Evolutionary conservation across 805 yeast species (phyloP).

Genomic region (Millerozyma miso): DNA sequence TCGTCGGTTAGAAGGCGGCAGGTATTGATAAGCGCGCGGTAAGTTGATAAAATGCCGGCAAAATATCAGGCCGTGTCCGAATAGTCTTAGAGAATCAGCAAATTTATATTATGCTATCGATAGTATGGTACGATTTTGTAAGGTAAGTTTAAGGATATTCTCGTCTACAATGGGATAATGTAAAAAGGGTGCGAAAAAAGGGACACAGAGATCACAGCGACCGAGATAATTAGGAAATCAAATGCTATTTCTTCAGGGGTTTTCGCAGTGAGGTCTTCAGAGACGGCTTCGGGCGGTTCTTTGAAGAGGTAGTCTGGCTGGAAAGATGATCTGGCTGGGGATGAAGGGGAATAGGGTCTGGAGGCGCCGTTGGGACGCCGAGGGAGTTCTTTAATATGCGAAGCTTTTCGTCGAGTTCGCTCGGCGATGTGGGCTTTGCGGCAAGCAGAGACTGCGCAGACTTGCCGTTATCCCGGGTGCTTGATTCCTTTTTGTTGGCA

Average conservation of each 20-base stretch:
- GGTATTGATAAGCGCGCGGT: constrained; percentile 4
- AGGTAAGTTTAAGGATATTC: too few relatives aligned
- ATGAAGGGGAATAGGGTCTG: constrained; percentile 21
- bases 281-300: neutral
- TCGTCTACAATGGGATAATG: too few relatives aligned
- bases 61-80: too few relatives aligned
- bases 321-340: constrained; percentile 12
- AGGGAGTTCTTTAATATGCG: constrained; percentile 20
- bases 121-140: too few relatives aligned
- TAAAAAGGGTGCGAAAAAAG: too few relatives aligned
- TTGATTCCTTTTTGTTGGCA: constrained; percentile 9
- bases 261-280: constrained; percentile 1
- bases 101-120: too few relatives aligned
- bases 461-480: constrained; percentile 10
- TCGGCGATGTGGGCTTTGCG: constrained; percentile 31
- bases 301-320: neutral
- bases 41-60: neutral
- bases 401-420: constrained; percentile 34
- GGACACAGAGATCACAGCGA: too few relatives aligned
- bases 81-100: too few relatives aligned
- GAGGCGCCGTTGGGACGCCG: constrained; percentile 8
- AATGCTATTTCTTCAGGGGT: constrained; percentile 1
- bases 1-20: neutral
- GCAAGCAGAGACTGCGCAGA: constrained; percentile 7
- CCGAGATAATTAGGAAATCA: too few relatives aligned